Evolutionary conservation across 495 filamentous ascomycete genomes (phyloP).

Genomic region (Bombardia bombarda): DNA sequence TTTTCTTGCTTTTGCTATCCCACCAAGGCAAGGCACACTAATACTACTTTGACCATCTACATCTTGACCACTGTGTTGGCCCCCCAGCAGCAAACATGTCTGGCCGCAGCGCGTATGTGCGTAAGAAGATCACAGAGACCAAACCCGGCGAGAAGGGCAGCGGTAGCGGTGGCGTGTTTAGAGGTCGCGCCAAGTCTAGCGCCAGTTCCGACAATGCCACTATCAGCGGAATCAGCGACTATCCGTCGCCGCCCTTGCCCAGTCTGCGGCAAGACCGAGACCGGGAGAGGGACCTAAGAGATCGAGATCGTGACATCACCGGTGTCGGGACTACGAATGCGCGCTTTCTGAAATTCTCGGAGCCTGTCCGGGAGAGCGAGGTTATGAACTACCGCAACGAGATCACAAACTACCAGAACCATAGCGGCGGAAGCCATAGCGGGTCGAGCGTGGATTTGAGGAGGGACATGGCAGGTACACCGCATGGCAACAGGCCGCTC

Average conservation of each 20-base stretch:
- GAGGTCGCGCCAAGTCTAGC: constrained; percentile 24
- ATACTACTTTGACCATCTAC: not conserved
- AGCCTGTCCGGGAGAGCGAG: constrained; percentile 24
- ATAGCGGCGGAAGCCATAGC: constrained; percentile 31
- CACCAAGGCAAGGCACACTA: not conserved
- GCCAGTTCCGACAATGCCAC: constrained; percentile 33
- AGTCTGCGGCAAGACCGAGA: constrained; percentile 7
- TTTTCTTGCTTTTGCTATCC: not conserved
- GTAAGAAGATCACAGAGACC: constrained; percentile 45
- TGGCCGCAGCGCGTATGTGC: constrained; percentile 46
- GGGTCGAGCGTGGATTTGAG: constrained; percentile 28
- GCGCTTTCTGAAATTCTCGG: constrained; percentile 35
- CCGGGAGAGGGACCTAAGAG: constrained; percentile 8
- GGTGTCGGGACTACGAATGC: constrained; percentile 33
- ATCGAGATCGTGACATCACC: constrained; percentile 17
- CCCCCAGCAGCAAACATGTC: constrained; percentile 34
- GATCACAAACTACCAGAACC: constrained; percentile 16
- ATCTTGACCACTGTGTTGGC: not conserved
- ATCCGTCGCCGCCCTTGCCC: constrained; percentile 19
- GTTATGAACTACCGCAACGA: constrained; percentile 19
- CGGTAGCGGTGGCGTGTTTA: too few species aligned
- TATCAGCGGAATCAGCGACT: constrained; percentile 28
- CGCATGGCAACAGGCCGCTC: constrained; percentile 20
- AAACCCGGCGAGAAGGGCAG: constrained; percentile 20
- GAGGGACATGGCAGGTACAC: constrained; percentile 15